phyloP scores from a whole-genome alignment of 495 filamentous ascomycete genomes.

The Pyrenula massariospora region DNA sequence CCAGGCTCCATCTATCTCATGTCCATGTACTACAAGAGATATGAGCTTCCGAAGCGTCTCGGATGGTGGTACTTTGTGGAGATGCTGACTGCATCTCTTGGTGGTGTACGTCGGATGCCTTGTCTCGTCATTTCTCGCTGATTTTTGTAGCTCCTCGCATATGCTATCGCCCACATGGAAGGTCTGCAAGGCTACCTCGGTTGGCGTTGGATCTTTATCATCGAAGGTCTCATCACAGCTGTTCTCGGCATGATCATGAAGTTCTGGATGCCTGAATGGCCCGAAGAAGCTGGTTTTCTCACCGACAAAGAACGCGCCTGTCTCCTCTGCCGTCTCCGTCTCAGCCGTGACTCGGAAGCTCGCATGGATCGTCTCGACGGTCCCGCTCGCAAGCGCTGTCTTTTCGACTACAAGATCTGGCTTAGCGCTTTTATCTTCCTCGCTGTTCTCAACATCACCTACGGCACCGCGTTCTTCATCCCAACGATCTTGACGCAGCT shows the following conservation, averaged over 20 bases:
- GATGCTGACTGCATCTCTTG: slow-evolving; percentile 45
- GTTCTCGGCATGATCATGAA: slow-evolving; percentile 35
- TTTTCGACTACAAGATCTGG: slow-evolving; percentile 41
- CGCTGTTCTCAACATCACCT: slow-evolving; percentile 27
- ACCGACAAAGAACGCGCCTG: slow-evolving; percentile 35
- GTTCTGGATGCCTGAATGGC: slow-evolving; percentile 39
- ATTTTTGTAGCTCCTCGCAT: slow-evolving; percentile 32
- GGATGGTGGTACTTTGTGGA: slow-evolving; percentile 40
- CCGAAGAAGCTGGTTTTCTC: slow-evolving; percentile 38
- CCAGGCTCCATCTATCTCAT: slow-evolving; percentile 45
- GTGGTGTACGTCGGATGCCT: slow-evolving; percentile 43
- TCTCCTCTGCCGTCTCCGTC: slow-evolving; percentile 24
- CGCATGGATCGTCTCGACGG: slow-evolving; percentile 31
- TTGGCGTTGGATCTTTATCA: slow-evolving; percentile 56
- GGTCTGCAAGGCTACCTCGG: slow-evolving; percentile 31
- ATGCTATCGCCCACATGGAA: slow-evolving; percentile 51
- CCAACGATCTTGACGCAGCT: slow-evolving; percentile 30
- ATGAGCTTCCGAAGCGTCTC: slow-evolving; percentile 41
- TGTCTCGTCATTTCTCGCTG: slow-evolving; percentile 22
- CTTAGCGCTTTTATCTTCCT: slow-evolving; percentile 27
- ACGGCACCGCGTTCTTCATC: slow-evolving; percentile 32
- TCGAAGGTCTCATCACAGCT: slow-evolving; percentile 51
- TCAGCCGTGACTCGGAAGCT: slow-evolving; percentile 22
- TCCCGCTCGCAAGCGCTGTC: slow-evolving; percentile 24
- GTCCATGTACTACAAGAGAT: slow-evolving; percentile 44